Evolutionary conservation across 495 filamentous ascomycete species (phyloP).

Genomic region (Penicillium antarcticum): DNA sequence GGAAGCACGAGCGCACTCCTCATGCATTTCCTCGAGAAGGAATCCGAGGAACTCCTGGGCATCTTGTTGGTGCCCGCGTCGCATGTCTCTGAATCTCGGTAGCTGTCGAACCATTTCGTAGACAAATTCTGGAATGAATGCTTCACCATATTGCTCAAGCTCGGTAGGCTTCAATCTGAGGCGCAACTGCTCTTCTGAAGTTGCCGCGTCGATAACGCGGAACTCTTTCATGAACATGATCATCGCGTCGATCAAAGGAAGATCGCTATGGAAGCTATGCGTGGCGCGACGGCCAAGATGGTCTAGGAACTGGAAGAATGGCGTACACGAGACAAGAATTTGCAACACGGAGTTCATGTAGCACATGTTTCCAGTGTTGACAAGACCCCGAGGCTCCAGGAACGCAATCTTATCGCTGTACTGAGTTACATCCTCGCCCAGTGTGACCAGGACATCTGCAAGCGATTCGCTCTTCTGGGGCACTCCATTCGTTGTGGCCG

Average conservation of each 20-base stretch:
- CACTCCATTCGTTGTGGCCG: constrained; percentile 44
- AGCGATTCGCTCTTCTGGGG: constrained; percentile 59
- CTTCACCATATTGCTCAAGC: constrained; percentile 84
- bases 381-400: constrained; percentile 88
- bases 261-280: constrained; percentile 92
- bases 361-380: constrained; percentile 99
- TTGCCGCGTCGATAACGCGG: constrained; percentile 73
- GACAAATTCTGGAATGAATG: constrained; percentile 91
- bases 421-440: constrained; percentile 56
- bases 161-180: constrained; percentile 74
- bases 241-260: constrained; percentile 91
- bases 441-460: constrained; percentile 66
- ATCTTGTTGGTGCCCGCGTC: constrained; percentile 94
- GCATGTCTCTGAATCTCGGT: constrained; percentile 88
- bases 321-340: constrained; percentile 86
- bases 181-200: constrained; percentile 68
- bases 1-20: constrained; percentile 82
- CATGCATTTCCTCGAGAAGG: constrained; percentile 85
- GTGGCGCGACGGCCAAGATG: constrained; percentile 76
- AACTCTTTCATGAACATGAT: constrained; percentile 97
- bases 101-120: constrained; percentile 87
- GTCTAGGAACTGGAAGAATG: constrained; percentile 93
- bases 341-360: constrained; percentile 99
- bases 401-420: constrained; percentile 68
- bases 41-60: constrained; percentile 97